Evolutionary conservation across 306 rosid genomes (phyloP).

Genomic region (Castanea mollissima): DNA sequence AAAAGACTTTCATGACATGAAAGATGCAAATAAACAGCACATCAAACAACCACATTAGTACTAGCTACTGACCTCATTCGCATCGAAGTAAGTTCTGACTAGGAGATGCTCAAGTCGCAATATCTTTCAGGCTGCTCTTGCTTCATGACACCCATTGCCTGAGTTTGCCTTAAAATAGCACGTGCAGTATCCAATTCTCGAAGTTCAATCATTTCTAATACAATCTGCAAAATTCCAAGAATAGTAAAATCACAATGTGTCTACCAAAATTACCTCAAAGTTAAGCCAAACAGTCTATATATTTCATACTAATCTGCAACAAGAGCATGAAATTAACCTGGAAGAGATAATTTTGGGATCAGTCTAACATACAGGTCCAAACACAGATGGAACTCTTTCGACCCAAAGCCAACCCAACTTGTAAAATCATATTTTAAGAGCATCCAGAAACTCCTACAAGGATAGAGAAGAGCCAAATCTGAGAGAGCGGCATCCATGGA

Average conservation of each 20-base stretch:
- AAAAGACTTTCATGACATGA: slow-evolving; percentile 5
- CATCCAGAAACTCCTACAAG: neutral
- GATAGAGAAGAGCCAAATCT: neutral
- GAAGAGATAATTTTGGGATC: neutral
- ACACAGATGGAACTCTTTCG: neutral
- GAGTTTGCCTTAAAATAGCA: slow-evolving; percentile 89
- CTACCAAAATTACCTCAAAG: neutral
- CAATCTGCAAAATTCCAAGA: slow-evolving; percentile 62
- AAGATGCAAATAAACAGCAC: neutral
- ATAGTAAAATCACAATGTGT: neutral
- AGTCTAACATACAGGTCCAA: neutral
- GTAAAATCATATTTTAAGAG: neutral
- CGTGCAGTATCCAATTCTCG: slow-evolving; percentile 99
- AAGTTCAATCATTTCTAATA: slow-evolving; percentile 97
- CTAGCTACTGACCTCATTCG: slow-evolving; percentile 68
- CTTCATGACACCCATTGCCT: slow-evolving; percentile 99
- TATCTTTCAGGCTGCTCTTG: slow-evolving; percentile 99
- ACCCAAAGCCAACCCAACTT: neutral
- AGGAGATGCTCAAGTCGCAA: slow-evolving; percentile 98
- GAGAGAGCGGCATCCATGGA: neutral
- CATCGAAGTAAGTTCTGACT: slow-evolving; percentile 95
- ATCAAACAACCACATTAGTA: neutral
- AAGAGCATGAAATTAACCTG: neutral
- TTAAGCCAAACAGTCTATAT: neutral
- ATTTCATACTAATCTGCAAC: neutral